A percentile compares a stretch with the other conserved stretches of the same genome.
Evolutionary conservation across 2,329 filamentous ascomycete species (phyloP).

Genomic region (Fusarium albidum): DNA sequence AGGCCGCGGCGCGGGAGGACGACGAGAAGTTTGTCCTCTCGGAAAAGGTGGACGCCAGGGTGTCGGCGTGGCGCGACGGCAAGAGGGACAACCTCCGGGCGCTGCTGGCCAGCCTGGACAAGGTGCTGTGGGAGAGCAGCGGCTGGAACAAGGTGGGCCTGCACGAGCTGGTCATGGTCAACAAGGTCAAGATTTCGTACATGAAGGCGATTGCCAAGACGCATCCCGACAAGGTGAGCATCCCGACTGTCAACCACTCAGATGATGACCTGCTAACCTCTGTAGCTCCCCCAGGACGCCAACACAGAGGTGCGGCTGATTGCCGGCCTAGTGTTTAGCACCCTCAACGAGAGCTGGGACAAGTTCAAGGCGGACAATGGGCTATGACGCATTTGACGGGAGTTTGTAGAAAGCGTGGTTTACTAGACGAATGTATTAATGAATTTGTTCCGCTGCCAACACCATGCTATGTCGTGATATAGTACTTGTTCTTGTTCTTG

Average conservation of each 20-base stretch:
- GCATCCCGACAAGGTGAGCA: slow-evolving; percentile 93
- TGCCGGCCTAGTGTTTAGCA: slow-evolving; percentile 71
- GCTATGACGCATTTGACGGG: slow-evolving; percentile 51
- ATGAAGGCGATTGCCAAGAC: slow-evolving; percentile 99
- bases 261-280: slow-evolving; percentile 16
- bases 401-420: slow-evolving; percentile 39
- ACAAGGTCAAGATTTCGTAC: slow-evolving; percentile 96
- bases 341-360: slow-evolving; percentile 77
- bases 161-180: slow-evolving; percentile 90
- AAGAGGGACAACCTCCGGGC: slow-evolving; percentile 94
- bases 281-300: slow-evolving; percentile 69
- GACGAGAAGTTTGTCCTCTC: slow-evolving; percentile 91
- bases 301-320: slow-evolving; percentile 72
- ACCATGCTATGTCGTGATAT: slow-evolving; percentile 43
- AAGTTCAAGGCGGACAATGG: slow-evolving; percentile 76
- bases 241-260: no score
- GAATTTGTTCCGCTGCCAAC: slow-evolving; percentile 30
- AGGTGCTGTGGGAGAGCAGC: slow-evolving; percentile 88
- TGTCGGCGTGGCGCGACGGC: slow-evolving; percentile 85
- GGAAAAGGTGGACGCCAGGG: slow-evolving; percentile 82
- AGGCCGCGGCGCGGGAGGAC: slow-evolving; percentile 84
- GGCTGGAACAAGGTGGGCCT: slow-evolving; percentile 98
- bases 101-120: slow-evolving; percentile 84
- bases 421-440: slow-evolving; percentile 34
- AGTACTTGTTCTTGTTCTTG: no score